Base-by-base conservation (phyloP, 805 yeast genomes). In the Dipodascus geniculatus region DNA sequence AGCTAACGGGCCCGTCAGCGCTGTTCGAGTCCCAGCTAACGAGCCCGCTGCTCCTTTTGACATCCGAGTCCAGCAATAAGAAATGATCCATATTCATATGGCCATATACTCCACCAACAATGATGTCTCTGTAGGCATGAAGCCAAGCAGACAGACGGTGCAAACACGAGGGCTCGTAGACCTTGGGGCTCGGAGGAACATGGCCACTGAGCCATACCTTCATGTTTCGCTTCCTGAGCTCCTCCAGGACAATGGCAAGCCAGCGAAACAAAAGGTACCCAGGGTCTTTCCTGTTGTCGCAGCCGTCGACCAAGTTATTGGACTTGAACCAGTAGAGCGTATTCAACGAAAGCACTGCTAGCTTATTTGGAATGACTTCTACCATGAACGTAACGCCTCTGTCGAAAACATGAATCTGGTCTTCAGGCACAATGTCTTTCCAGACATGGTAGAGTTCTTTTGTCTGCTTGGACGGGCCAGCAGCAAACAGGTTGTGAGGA, bases 181-280 rank as follows among this genome's bases (percentile, higher is more conserved):
- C 87, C 65, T 87, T 87, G 22, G 81, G 80, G 49, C 83, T 78
- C 2, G 96, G 95, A 2, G 96, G 96, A 16, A 88, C 95, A 70
- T 87, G 96, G 3, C 96, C 95, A 48, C 83, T 73, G 22, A 87
- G 68, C 95, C 95, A 88, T n/a, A 85, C 95, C 69, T 87, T 87
- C 80, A 87, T 82, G 19, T 78, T 77, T 56, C 93, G 71, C 22
- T 73, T 70, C 61, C 96, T 74, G 68, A 87, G 68, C 64, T 87
- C 95, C 63, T 82, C 78, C 56, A 88, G 71, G 1, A 83, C 82
- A 48, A 77, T 74, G 2, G 93, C 91, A 3, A 88, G 68, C 96
- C 96, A 87, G 56, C 80, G 73, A 58, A 87, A 78, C 52, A 85
- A 69, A 61, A 81, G 79, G 64, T 83, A 86, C 0, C 96, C 96